Evolutionary conservation across 371 early-diverging fungal species (phyloP), one percentile per base, ranked within the genome.

Genomic region (Nematocida minor): DNA sequence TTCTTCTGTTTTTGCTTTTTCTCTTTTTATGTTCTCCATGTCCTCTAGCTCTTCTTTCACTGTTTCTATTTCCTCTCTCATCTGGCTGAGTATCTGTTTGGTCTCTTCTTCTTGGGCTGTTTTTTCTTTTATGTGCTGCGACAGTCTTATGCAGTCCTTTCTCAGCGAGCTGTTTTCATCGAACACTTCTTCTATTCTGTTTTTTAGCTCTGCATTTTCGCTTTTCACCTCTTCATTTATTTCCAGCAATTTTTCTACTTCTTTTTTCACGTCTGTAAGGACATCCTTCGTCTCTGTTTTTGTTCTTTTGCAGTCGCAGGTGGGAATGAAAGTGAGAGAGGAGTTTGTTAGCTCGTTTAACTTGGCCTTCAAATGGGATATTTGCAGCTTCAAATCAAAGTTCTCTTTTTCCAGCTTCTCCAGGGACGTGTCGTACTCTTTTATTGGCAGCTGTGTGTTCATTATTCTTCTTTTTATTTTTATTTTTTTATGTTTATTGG

Each of bases 321-420:
- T n/a, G 0, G 63, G 64, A 41, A 49, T 22, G 36, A 74, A 29
- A 49, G 77, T 70, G 54, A 49, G 40, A 29, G 48, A 38, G n/a
- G 77, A 60, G 66, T 64, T 74, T 6, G 77, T 74, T 18, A 42
- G 27, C 47, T 74, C 77, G 32, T 66, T 74, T 6, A 74, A 27
- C 29, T 40, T 16, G 7, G 48, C 16, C 32, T 63, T 64, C 7
- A 74, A 42, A 51, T 74, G 77, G 4, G 34, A 47, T 49, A 74
- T 64, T 46, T 74, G 77, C 77, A 74, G 32, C 57, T 74, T 74
- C 27, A 74, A 40, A 27, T 74, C 77, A 54, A 74, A 62, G 29
- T 74, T 74, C 51, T 74, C 77, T 53, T 48, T 62, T 38, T 74
- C 77, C 31, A 74, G 42, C 36, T 44, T 49, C 7, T 63, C 64